A percentile compares a stretch with the other conserved stretches of the same genome.
phyloP scores from a whole-genome alignment of 441 rosid species.

The Eutrema salsugineum region DNA sequence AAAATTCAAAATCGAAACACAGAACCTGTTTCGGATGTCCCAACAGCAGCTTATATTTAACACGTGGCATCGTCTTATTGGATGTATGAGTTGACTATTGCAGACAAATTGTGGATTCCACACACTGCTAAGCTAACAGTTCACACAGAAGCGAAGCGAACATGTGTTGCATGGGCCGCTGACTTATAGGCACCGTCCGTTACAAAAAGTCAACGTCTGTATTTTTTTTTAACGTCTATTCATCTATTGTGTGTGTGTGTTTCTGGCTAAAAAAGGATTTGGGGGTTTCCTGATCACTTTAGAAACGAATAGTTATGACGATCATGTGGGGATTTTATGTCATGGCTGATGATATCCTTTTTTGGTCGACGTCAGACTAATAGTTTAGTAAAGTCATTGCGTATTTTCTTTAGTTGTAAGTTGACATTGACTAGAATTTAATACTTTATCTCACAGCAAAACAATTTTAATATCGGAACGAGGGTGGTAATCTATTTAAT shows the following conservation, averaged over 20 bases:
- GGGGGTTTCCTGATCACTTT: neutral
- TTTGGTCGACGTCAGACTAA: neutral
- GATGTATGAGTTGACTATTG: conserved; percentile 28
- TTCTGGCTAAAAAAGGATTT: neutral
- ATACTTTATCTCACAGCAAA: neutral
- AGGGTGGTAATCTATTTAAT: neutral
- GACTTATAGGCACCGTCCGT: conserved; percentile 29
- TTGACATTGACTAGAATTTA: conserved; percentile 10
- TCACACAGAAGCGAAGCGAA: conserved; percentile 24
- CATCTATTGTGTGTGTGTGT: too few species aligned
- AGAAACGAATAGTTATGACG: conserved; percentile 4
- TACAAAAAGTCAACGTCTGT: conserved; percentile 16
- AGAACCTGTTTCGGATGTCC: conserved; percentile 8
- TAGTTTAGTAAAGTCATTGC: conserved; percentile 4
- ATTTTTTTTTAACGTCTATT: too few species aligned
- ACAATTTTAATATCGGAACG: neutral
- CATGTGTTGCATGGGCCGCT: conserved; percentile 26
- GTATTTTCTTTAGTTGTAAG: neutral
- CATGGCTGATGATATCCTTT: neutral
- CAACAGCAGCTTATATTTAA: neutral
- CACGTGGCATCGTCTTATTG: conserved; percentile 3
- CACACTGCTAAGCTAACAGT: conserved; percentile 29
- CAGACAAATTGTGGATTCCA: conserved; percentile 23
- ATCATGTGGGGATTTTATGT: conserved; percentile 4
- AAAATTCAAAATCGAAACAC: neutral